Conservation (phyloP, 768 basidiomycete genomes). For the Pulveroboletus sp. region DNA sequence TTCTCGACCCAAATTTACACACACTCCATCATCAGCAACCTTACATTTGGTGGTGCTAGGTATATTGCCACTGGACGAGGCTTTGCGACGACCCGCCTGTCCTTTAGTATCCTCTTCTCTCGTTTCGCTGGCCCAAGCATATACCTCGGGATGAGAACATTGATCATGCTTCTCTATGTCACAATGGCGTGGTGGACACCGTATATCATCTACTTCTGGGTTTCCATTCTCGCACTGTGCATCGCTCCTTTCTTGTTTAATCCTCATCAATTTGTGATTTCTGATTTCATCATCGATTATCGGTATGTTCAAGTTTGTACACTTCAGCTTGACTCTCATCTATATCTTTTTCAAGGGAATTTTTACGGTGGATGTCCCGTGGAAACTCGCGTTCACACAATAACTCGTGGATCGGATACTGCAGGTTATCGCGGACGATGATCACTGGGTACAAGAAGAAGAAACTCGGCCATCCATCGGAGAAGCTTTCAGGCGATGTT, state of each 20-base stretch:
- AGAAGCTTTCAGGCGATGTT: slow-evolving; percentile 93
- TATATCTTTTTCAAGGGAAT: slow-evolving; percentile 58
- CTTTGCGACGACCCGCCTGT: slow-evolving; percentile 93
- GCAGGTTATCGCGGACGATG: slow-evolving; percentile 94
- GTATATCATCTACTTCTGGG: slow-evolving; percentile 96
- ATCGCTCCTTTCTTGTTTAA: slow-evolving; percentile 98
- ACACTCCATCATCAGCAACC: slow-evolving; percentile 93
- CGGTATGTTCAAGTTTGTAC: slow-evolving; percentile 42
- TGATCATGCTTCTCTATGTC: slow-evolving; percentile 90
- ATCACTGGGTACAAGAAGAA: slow-evolving; percentile 99
- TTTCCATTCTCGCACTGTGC: slow-evolving; percentile 88
- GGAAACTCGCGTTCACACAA: slow-evolving; percentile 96
- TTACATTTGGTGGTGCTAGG: slow-evolving; percentile 96
- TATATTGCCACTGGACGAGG: slow-evolving; percentile 99
- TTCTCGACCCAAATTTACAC: slow-evolving; percentile 98
- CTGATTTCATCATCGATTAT: slow-evolving; percentile 96
- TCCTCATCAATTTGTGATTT: slow-evolving; percentile 97
- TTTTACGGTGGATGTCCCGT: slow-evolving; percentile 97
- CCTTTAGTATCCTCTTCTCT: slow-evolving; percentile 93
- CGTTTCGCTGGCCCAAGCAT: slow-evolving; percentile 98
- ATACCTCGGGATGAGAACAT: slow-evolving; percentile 91
- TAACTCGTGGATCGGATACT: slow-evolving; percentile 99
- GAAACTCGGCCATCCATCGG: slow-evolving; percentile 92
- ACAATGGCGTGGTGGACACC: slow-evolving; percentile 89
- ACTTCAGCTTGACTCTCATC: neutral